phyloP scores from a whole-genome alignment of 192 early-diverging fungal genomes.

The Dimargaris cristalligena region DNA sequence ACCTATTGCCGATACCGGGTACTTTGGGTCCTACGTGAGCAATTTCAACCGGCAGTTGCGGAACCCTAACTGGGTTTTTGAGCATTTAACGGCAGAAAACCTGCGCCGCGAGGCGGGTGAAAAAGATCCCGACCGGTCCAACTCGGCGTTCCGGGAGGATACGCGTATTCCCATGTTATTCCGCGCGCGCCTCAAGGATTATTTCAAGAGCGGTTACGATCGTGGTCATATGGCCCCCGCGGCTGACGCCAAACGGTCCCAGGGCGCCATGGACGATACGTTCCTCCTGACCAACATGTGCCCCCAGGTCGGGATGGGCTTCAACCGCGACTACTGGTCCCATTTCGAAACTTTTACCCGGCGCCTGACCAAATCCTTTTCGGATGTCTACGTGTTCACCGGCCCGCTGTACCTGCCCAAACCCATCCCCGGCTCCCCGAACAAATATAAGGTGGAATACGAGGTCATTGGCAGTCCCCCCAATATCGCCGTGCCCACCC shows the following conservation, averaged over 20 bases:
- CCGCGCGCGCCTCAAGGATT: conserved; percentile 62
- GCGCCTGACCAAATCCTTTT: conserved; percentile 44
- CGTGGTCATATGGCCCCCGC: conserved; percentile 89
- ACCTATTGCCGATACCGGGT: conserved; percentile 55
- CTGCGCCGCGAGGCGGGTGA: conserved; percentile 34
- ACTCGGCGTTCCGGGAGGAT: conserved; percentile 74
- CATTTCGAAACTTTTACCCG: conserved; percentile 71
- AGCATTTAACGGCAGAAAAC: conserved; percentile 43
- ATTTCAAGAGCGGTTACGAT: conserved; percentile 66
- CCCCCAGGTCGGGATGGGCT: conserved; percentile 67
- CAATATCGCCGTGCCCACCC: conserved; percentile 78
- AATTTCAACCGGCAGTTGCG: conserved; percentile 61
- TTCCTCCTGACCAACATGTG: conserved; percentile 69
- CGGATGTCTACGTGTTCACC: conserved; percentile 72
- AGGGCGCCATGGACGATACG: conserved; percentile 68
- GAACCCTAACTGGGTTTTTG: conserved; percentile 58
- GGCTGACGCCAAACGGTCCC: conserved; percentile 57
- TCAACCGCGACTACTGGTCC: conserved; percentile 91
- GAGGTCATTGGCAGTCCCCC: conserved; percentile 79
- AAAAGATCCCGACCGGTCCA: conserved; percentile 36
- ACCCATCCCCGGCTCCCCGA: conserved; percentile 32
- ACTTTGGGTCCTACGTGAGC: conserved; percentile 48
- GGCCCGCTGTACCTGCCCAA: conserved; percentile 79
- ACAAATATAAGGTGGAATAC: conserved; percentile 64
- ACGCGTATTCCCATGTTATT: conserved; percentile 46